Conservation (phyloP, 805 yeast species). For the Maudiozyma serrabonitensis region DNA sequence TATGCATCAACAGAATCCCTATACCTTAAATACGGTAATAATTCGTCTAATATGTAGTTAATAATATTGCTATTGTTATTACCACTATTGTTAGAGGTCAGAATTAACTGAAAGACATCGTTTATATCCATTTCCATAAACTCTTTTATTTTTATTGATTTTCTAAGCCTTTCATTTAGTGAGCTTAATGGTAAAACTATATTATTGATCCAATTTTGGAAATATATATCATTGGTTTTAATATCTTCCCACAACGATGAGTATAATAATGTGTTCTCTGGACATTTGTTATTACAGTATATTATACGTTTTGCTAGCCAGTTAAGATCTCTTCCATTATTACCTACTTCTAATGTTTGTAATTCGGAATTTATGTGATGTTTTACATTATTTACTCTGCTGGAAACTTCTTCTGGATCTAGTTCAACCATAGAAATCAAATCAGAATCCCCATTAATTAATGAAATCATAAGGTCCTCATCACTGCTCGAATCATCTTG, state of each 20-base stretch:
- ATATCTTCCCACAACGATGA: slow-evolving; percentile 18
- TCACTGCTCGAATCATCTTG: slow-evolving; percentile 3
- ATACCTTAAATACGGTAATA: slow-evolving; percentile 16
- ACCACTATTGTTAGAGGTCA: neutral
- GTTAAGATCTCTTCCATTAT: neutral
- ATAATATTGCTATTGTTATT: neutral
- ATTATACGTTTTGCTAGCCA: slow-evolving; percentile 23
- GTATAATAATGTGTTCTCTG: slow-evolving; percentile 13
- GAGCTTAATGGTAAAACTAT: slow-evolving; percentile 25
- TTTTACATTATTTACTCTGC: slow-evolving; percentile 10
- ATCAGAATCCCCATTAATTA: slow-evolving; percentile 11
- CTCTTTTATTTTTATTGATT: slow-evolving; percentile 11
- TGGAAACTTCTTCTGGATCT: slow-evolving; percentile 9
- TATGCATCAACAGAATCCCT: slow-evolving; percentile 4
- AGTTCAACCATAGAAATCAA: slow-evolving; percentile 19
- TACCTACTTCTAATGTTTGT: neutral
- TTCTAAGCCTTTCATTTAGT: slow-evolving; percentile 10
- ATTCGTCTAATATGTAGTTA: slow-evolving; percentile 1
- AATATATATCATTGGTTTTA: neutral
- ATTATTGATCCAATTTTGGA: slow-evolving; percentile 22
- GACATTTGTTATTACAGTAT: slow-evolving; percentile 14
- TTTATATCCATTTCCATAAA: slow-evolving; percentile 10
- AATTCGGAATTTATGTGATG: slow-evolving; percentile 11
- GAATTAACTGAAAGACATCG: slow-evolving; percentile 3
- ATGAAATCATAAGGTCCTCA: slow-evolving; percentile 26